Conservation (phyloP, 331 rosid genomes). For the Saraca asoca region DNA sequence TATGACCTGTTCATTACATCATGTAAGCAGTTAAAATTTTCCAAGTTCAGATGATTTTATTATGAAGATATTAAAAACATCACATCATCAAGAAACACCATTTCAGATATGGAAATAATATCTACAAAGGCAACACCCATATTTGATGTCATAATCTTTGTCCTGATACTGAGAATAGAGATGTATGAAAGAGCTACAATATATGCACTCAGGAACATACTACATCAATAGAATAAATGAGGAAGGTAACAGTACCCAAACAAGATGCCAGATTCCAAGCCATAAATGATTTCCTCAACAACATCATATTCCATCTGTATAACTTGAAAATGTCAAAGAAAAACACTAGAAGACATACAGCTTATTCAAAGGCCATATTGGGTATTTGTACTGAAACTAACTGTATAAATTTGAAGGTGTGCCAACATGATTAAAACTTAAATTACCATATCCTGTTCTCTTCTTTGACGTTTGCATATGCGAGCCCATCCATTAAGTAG, state of each 20-base stretch:
- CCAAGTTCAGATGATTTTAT: conserved; percentile 9
- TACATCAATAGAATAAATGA: background rate
- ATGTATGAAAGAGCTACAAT: conserved; percentile 20
- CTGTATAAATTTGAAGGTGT: conserved; percentile 1
- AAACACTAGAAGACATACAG: background rate
- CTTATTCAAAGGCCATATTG: background rate
- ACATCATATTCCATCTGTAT: conserved; percentile 91
- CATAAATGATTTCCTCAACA: conserved; percentile 91
- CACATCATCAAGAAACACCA: background rate
- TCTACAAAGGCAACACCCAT: background rate
- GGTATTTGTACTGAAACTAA: conserved; percentile 16
- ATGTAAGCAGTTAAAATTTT: conserved; percentile 16
- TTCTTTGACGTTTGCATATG: conserved; percentile 73
- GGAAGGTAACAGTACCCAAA: conserved; percentile 69
- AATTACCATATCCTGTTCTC: conserved; percentile 91
- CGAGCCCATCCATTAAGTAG: conserved; percentile 93
- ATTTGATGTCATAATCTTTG: conserved; percentile 23
- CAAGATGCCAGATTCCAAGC: conserved; percentile 97
- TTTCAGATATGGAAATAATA: background rate
- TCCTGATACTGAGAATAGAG: conserved; percentile 18
- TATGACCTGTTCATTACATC: conserved; percentile 4
- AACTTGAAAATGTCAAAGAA: too few species aligned
- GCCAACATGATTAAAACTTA: conserved; percentile 29
- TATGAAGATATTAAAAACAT: too few species aligned
- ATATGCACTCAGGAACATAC: conserved; percentile 18